Evolutionary conservation across 257 asterid genomes (phyloP).

Genomic region (Forsythia viridissima): DNA sequence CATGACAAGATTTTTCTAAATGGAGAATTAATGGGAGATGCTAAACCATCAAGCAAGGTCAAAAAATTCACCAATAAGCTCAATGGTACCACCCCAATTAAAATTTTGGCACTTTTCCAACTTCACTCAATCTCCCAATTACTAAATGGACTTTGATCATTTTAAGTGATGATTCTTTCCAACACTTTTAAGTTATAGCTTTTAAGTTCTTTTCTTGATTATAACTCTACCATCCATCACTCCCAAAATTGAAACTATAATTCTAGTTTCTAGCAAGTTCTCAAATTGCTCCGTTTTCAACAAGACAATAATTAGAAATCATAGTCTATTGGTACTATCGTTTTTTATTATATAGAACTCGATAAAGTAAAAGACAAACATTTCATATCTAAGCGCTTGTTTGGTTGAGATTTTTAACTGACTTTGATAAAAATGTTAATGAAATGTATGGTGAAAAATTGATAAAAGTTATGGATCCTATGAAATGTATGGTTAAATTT

Average conservation of each 20-base stretch:
- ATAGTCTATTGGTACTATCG: no score
- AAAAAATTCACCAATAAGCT: background rate
- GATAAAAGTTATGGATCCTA: no score
- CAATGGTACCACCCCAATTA: background rate
- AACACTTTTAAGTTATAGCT: background rate
- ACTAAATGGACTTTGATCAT: slow-evolving; percentile 3
- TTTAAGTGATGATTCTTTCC: slow-evolving; percentile 21
- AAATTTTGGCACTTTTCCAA: background rate
- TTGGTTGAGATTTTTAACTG: no score
- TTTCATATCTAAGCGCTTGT: no score
- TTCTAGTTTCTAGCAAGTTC: slow-evolving; percentile 6
- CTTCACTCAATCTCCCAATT: background rate
- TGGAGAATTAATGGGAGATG: background rate
- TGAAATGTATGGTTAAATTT: no score
- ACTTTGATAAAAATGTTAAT: no score
- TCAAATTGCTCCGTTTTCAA: slow-evolving; percentile 17
- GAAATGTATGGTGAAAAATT: no score
- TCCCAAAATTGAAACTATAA: background rate
- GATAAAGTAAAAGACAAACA: no score
- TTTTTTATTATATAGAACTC: no score
- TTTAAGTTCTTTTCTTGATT: slow-evolving; percentile 21
- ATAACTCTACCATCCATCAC: slow-evolving; percentile 26
- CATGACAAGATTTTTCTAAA: background rate
- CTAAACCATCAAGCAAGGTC: background rate
- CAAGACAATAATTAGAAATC: background rate